Evolutionary conservation across 2,329 filamentous ascomycete genomes (phyloP).

Genomic region (Ascosphaera pollenicola): DNA sequence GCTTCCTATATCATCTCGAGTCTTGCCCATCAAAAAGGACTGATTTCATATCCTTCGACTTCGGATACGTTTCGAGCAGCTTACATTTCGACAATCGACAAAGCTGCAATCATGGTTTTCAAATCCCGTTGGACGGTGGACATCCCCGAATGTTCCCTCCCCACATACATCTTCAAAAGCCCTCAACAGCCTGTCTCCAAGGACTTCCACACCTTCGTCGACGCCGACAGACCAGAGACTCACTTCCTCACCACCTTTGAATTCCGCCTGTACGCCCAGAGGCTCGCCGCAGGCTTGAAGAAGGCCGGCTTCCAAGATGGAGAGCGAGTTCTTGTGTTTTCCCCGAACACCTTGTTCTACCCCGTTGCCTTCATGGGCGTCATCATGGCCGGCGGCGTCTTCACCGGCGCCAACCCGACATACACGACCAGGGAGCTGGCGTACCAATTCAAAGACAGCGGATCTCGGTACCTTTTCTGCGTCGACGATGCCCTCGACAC

Average conservation of each 20-base stretch:
- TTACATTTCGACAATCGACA: no score
- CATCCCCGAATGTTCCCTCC: slow-evolving; percentile 24
- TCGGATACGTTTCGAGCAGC: no score
- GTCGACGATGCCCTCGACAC: slow-evolving; percentile 36
- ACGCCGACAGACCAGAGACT: slow-evolving; percentile 43
- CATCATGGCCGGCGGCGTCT: slow-evolving; percentile 57
- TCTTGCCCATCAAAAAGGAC: no score
- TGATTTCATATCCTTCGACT: no score
- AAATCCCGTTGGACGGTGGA: slow-evolving; percentile 27
- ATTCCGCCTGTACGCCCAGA: slow-evolving; percentile 49
- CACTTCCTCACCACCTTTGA: slow-evolving; percentile 40
- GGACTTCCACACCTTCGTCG: slow-evolving; percentile 31
- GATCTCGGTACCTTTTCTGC: slow-evolving; percentile 44
- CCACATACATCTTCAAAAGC: slow-evolving; percentile 28
- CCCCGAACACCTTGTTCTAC: slow-evolving; percentile 52
- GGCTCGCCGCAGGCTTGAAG: slow-evolving; percentile 45
- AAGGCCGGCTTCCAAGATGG: slow-evolving; percentile 41
- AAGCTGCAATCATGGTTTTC: slow-evolving; percentile 24
- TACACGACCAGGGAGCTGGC: slow-evolving; percentile 51
- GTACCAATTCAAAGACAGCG: slow-evolving; percentile 52
- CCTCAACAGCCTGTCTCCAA: slow-evolving; percentile 24
- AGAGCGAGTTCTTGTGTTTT: slow-evolving; percentile 52
- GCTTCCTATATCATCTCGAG: no score
- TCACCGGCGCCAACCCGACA: slow-evolving; percentile 52
- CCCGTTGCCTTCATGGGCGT: slow-evolving; percentile 49